phyloP scores from a whole-genome alignment of 1,284 basidiomycete species.

The Sutorius eximius region DNA sequence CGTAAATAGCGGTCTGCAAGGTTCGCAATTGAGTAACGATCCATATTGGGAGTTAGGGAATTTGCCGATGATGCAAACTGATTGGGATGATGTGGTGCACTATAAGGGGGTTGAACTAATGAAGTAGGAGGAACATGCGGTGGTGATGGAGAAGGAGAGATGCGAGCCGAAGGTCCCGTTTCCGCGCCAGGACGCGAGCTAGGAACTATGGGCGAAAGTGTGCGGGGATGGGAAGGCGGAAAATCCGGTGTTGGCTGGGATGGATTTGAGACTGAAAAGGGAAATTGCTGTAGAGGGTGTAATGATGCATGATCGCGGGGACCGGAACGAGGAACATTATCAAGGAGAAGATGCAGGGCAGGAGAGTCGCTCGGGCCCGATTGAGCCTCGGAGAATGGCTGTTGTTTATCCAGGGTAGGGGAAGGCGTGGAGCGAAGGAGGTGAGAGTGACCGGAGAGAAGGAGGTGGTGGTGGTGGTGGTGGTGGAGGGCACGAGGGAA shows the following conservation, averaged over 20 bases:
- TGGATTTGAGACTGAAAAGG: slow-evolving; percentile 14
- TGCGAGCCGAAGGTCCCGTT: slow-evolving; percentile 24
- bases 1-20: slow-evolving; percentile 38
- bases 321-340: slow-evolving; percentile 17
- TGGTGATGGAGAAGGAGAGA: slow-evolving; percentile 46
- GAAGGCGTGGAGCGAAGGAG: not conserved
- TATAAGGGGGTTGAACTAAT: slow-evolving; percentile 43
- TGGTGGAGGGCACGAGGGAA: slow-evolving; percentile 12
- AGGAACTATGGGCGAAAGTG: slow-evolving; percentile 6
- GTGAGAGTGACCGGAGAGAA: slow-evolving; percentile 2
- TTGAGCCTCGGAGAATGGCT: slow-evolving; percentile 3
- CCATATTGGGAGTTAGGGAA: slow-evolving; percentile 37
- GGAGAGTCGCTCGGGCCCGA: slow-evolving; percentile 14
- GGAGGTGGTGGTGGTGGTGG: slow-evolving; percentile 3
- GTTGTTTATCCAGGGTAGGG: slow-evolving; percentile 11
- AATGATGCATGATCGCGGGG: slow-evolving; percentile 12
- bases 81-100: slow-evolving; percentile 45
- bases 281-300: slow-evolving; percentile 12
- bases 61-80: slow-evolving; percentile 43
- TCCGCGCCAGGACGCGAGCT: not conserved
- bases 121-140: slow-evolving; percentile 39
- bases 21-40: slow-evolving; percentile 39
- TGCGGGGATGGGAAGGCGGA: slow-evolving; percentile 4
- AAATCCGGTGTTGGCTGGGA: slow-evolving; percentile 17
- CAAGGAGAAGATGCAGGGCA: slow-evolving; percentile 5